These are phyloP conservation scores for Boletales sp. DNA, from an alignment of 768 basidiomycete genomes.

Conservation along the genomic window DNA sequence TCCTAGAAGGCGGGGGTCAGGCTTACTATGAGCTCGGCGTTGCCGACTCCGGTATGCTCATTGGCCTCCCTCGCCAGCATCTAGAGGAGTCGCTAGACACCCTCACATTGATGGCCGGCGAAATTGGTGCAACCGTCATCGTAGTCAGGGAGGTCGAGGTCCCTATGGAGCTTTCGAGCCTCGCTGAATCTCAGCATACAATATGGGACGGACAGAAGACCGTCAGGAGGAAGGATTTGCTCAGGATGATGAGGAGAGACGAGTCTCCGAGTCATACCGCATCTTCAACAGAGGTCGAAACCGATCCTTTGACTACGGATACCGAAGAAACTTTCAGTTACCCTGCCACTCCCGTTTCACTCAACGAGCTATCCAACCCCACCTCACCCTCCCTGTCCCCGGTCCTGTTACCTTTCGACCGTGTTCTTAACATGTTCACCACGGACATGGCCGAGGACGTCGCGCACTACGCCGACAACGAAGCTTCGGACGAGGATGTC, in stretches of 20 bases:
- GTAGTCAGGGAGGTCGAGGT: constrained; percentile 88
- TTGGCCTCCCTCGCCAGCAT: constrained; percentile 71
- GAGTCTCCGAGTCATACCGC: constrained; percentile 28
- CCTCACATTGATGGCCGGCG: constrained; percentile 90
- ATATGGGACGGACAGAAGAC: constrained; percentile 38
- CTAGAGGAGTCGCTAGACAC: constrained; percentile 82
- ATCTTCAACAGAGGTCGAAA: constrained; percentile 38
- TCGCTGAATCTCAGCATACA: constrained; percentile 31
- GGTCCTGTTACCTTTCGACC: constrained; percentile 29
- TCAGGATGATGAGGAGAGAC: constrained; percentile 18
- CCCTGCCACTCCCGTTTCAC: background rate
- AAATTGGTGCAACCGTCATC: constrained; percentile 89
- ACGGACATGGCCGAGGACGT: constrained; percentile 46
- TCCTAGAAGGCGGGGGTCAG: constrained; percentile 79
- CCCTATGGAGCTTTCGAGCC: constrained; percentile 44
- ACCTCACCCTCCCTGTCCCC: background rate
- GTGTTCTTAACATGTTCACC: constrained; percentile 35
- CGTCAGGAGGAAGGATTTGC: constrained; percentile 32
- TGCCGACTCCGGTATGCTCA: constrained; percentile 81
- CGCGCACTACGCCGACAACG: constrained; percentile 28
- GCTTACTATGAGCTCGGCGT: constrained; percentile 84
- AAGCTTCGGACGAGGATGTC: constrained; percentile 7
- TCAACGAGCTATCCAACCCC: background rate
- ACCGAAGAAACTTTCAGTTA: constrained; percentile 29
- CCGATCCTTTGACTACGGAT: constrained; percentile 35